Percentiles rank a stretch among this genome's conserved stretches.
Evolutionary conservation across 345 rosid species (phyloP).

Genomic region (Citrus cavaleriei): DNA sequence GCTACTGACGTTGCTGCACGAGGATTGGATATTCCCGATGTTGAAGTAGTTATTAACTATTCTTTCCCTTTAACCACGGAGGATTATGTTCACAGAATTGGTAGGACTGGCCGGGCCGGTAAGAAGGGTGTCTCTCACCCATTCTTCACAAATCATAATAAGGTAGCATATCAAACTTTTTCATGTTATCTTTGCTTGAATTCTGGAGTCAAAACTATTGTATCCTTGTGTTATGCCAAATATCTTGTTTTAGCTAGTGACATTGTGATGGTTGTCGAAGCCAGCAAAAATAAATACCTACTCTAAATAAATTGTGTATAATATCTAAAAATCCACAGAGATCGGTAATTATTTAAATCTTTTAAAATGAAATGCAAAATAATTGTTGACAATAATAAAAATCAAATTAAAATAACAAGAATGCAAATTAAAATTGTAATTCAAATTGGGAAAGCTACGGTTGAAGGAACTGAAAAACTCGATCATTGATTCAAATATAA

Average conservation of each 20-base stretch:
- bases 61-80: slow-evolving; percentile 91
- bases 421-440: too few species aligned
- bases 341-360: too few species aligned
- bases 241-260: neutral
- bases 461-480: too few species aligned
- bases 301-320: too few species aligned
- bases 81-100: slow-evolving; percentile 94
- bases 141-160: slow-evolving; percentile 81
- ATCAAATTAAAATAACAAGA: too few species aligned
- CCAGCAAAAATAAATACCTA: too few species aligned
- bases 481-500: too few species aligned
- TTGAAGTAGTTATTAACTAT: slow-evolving; percentile 95
- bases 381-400: too few species aligned
- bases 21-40: slow-evolving; percentile 91
- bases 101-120: slow-evolving; percentile 97
- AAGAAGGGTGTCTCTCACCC: slow-evolving; percentile 97
- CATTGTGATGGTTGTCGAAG: too few species aligned
- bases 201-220: neutral
- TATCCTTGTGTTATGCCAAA: neutral
- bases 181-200: neutral
- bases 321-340: too few species aligned
- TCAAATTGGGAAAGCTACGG: too few species aligned
- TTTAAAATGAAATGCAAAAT: too few species aligned
- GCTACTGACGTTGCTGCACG: slow-evolving; percentile 98
- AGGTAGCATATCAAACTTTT: slow-evolving; percentile 36